Conservation (phyloP, 805 yeast genomes). For the Candida corydali region DNA sequence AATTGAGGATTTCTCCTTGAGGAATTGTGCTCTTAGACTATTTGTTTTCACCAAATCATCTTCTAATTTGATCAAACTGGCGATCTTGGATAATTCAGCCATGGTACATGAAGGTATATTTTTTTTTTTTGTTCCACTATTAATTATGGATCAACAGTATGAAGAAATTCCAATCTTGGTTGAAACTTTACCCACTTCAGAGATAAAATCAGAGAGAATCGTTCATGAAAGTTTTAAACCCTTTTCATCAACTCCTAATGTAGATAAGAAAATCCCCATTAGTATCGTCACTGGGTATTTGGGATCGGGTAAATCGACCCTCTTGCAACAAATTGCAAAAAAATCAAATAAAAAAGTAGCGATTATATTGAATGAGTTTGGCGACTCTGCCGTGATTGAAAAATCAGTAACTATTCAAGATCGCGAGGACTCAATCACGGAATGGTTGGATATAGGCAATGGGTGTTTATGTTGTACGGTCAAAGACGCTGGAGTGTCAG, state of each 20-base stretch:
- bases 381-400: constrained; percentile 87
- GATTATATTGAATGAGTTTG: constrained; percentile 87
- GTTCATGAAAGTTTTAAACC: constrained; percentile 1
- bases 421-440: constrained; percentile 56
- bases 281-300: constrained; percentile 92
- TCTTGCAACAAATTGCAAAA: constrained; percentile 69
- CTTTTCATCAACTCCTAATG: constrained; percentile 4
- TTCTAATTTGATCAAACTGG: constrained; percentile 37
- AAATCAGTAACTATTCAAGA: constrained; percentile 71
- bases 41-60: constrained; percentile 55
- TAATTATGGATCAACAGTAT: constrained; percentile 1
- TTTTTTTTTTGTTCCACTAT: neutral
- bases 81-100: constrained; percentile 26
- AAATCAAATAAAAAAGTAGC: constrained; percentile 76
- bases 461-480: constrained; percentile 97
- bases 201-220: neutral
- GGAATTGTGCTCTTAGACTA: constrained; percentile 49
- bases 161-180: constrained; percentile 6
- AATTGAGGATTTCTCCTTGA: constrained; percentile 67
- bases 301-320: constrained; percentile 91
- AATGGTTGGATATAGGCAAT: constrained; percentile 95
- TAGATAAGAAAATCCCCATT: constrained; percentile 63
- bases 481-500: constrained; percentile 90
- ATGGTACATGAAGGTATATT: too few species aligned
- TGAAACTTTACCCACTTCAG: neutral